phyloP scores from a whole-genome alignment of 2,329 filamentous ascomycete species.

The Aureobasidium leucospermi region DNA sequence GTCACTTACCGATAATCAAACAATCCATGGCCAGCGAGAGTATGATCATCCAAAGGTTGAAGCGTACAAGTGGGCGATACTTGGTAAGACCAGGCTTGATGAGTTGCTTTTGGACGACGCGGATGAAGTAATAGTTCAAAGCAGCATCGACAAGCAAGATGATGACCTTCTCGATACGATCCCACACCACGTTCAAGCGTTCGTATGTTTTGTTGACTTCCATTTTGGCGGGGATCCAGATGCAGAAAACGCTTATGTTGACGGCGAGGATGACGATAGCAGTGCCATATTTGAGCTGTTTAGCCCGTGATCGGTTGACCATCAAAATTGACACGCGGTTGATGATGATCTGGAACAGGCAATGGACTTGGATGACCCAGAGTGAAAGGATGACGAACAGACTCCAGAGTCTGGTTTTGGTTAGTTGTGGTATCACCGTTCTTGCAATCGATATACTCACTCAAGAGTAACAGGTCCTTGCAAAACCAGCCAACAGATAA shows the following conservation, averaged over 20 bases:
- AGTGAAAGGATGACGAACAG: background rate
- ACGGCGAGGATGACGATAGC: conserved; percentile 32
- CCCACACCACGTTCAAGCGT: conserved; percentile 31
- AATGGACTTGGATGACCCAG: conserved; percentile 16
- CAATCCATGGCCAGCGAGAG: conserved; percentile 45
- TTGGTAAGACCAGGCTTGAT: conserved; percentile 44
- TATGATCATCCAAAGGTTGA: conserved; percentile 46
- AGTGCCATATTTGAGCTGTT: conserved; percentile 30
- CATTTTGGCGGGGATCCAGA: conserved; percentile 30
- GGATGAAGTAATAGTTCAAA: conserved; percentile 34
- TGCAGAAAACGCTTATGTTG: conserved; percentile 18
- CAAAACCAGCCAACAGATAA: conserved; percentile 33
- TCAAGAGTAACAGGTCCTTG: conserved; percentile 5
- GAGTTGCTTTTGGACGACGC: conserved; percentile 39
- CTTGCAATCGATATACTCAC: background rate
- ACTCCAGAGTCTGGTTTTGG: background rate
- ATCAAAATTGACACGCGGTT: conserved; percentile 26
- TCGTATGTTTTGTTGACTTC: conserved; percentile 27
- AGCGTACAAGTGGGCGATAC: conserved; percentile 43
- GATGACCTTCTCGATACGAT: conserved; percentile 31
- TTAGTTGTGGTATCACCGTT: background rate
- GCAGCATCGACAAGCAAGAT: conserved; percentile 30
- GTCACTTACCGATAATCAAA: conserved; percentile 33
- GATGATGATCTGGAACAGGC: conserved; percentile 32
- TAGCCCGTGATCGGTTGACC: conserved; percentile 19